Evolutionary conservation across 768 basidiomycete species (phyloP), one percentile per base, ranked within the genome.

Genomic region (Tulasnella sp.): DNA sequence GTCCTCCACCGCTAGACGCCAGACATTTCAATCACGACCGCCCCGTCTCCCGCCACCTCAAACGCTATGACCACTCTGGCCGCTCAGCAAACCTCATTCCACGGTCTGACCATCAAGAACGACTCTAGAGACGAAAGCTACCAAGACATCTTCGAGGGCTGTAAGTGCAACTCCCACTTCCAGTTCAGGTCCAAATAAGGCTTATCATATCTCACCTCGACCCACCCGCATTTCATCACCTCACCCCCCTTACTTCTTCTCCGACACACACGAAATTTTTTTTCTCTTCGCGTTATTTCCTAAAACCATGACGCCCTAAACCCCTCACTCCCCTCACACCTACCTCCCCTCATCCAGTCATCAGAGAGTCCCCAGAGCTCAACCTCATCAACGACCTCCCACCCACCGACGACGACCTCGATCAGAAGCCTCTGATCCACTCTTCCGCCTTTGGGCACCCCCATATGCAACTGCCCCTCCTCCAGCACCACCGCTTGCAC

Each of bases 381-480:
- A 72, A 62, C 42, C 64, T 72, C 62, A 36, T 72, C 37, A 39
- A 63, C 71, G 71, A 72, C 44, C 14, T 70, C 41, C 67, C 39
- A 29, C 22, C 22, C 16, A 9, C 34, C 29, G 39, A 37, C 42
- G 59, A 72, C 36, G 62, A 72, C 16, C 14, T 72, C 52, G 71
- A 72, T n/a, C 62, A 63, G 71, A 72, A 66, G 34, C 71, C 62
- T 44, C 71, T 66, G 36, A 72, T 72, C 64, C 71, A 72, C 39
- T 62, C 34, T 26, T 32, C 71, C 59, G 35, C 69, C 47, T 59
- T 59, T 59, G 52, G 52, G 52, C 40, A 69, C 67, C 71, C 71
- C 40, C 47, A 70, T 34, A 62, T 63, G 36, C 39, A 26, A 12
- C 17, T 40, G 32, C 71, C 62, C 26, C 59, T 41, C 41, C 71